phyloP scores from a whole-genome alignment of 768 basidiomycete species.

The Mycena epipterygia region DNA sequence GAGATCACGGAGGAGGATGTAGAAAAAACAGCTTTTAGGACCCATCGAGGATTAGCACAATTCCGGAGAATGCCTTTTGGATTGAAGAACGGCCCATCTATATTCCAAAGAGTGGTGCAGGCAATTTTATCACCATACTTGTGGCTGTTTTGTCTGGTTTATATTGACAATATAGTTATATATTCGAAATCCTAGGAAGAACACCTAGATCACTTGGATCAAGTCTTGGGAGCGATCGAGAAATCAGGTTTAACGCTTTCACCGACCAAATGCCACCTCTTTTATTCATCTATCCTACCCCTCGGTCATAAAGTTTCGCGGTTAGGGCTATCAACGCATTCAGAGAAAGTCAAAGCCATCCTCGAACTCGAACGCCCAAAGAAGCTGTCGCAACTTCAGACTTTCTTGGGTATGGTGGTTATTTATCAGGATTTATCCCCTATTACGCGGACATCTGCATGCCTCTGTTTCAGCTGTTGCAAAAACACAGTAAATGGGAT shows the following conservation, averaged over 20 bases:
- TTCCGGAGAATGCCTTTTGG: no score
- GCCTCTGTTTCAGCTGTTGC: slow-evolving; percentile 18
- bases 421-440: no score
- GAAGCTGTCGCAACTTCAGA: slow-evolving; percentile 26
- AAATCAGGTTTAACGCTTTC: neutral
- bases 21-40: neutral
- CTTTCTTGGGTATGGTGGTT: slow-evolving; percentile 36
- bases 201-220: neutral
- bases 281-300: neutral
- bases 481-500: neutral
- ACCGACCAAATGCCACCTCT: slow-evolving; percentile 1
- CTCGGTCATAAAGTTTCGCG: no score
- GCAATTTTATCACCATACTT: no score
- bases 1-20: neutral
- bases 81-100: no score
- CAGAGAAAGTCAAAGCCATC: no score
- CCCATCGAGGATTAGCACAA: neutral
- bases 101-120: no score
- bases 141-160: no score
- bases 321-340: no score
- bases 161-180: neutral
- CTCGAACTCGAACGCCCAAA: neutral
- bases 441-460: slow-evolving; percentile 18
- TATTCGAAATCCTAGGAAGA: no score
- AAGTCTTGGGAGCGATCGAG: neutral